phyloP scores from a whole-genome alignment of 768 basidiomycete genomes.

The Piloderma croceum region DNA sequence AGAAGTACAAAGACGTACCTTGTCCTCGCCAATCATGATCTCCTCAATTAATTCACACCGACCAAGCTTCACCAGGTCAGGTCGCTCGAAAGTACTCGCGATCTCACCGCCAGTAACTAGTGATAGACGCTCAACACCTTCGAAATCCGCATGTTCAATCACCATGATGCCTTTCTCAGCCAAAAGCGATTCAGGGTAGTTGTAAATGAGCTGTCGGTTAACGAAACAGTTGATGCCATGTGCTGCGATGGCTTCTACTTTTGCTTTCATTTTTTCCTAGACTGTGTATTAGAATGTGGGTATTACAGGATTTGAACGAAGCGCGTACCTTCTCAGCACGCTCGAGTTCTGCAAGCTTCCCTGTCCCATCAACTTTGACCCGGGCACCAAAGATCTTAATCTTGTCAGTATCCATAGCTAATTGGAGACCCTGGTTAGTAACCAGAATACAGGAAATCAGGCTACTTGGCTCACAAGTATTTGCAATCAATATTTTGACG shows the following conservation, averaged over 20 bases:
- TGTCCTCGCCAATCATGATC: conserved; percentile 99
- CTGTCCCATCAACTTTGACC: conserved; percentile 91
- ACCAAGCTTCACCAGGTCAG: conserved; percentile 89
- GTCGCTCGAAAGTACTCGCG: conserved; percentile 89
- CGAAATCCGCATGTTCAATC: conserved; percentile 98
- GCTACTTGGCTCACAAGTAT: too few species aligned
- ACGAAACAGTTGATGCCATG: conserved; percentile 98
- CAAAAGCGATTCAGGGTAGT: conserved; percentile 96
- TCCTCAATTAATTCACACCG: conserved; percentile 94
- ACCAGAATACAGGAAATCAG: conserved; percentile 31
- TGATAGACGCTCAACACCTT: conserved; percentile 93
- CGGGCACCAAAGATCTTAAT: conserved; percentile 98
- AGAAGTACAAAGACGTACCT: conserved; percentile 44
- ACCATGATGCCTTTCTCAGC: conserved; percentile 92
- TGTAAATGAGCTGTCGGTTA: conserved; percentile 98
- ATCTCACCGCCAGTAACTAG: conserved; percentile 98
- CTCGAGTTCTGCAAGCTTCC: conserved; percentile 96
- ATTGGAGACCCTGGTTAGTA: background rate
- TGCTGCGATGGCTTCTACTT: conserved; percentile 89
- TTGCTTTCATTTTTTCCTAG: conserved; percentile 99
- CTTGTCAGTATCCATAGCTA: conserved; percentile 99
- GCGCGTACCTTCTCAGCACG: conserved; percentile 78
- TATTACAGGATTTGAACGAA: background rate
- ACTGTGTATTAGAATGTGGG: conserved; percentile 1
- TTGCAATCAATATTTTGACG: conserved; percentile 93